Evolutionary conservation across 1,139 yeast genomes (phyloP).

Genomic region (Torulaspora pretoriensis): DNA sequence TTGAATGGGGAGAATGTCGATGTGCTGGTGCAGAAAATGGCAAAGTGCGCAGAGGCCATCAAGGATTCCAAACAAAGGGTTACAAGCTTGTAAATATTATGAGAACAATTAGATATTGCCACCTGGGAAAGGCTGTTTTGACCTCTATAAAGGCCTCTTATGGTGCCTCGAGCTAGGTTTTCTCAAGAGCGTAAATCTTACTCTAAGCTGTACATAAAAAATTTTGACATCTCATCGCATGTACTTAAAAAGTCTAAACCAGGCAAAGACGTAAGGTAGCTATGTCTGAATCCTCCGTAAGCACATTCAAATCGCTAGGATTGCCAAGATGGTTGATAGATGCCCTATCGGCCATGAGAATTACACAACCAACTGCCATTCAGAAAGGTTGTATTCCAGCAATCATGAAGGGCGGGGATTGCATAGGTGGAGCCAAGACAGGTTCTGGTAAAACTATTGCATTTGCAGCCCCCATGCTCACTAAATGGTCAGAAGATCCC

Average conservation of each 20-base stretch:
- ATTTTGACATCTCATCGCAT: conserved; percentile 7
- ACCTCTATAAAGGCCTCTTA: background rate
- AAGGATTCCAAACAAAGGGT: background rate
- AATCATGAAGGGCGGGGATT: conserved; percentile 69
- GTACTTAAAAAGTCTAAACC: conserved; percentile 1
- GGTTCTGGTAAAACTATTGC: conserved; percentile 99
- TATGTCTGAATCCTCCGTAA: conserved; percentile 9
- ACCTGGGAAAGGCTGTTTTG: no score
- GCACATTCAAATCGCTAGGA: conserved; percentile 58
- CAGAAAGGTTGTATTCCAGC: conserved; percentile 88
- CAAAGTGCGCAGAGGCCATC: conserved; percentile 21
- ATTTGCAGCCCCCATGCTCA: conserved; percentile 92
- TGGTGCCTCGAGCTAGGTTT: background rate
- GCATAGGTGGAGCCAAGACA: conserved; percentile 97
- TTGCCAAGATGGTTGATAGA: conserved; percentile 84
- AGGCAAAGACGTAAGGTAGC: background rate
- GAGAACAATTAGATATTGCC: no score
- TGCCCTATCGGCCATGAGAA: conserved; percentile 75
- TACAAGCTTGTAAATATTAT: background rate
- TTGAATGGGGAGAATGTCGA: conserved; percentile 66
- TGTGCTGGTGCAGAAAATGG: conserved; percentile 63
- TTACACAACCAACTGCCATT: conserved; percentile 76
- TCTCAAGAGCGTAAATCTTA: conserved; percentile 4
- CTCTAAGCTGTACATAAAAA: conserved; percentile 4
- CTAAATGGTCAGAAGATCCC: conserved; percentile 94